These are phyloP conservation scores for Waitea zeae DNA, from an alignment of 1,284 basidiomycete species.

Conservation along the genomic window DNA sequence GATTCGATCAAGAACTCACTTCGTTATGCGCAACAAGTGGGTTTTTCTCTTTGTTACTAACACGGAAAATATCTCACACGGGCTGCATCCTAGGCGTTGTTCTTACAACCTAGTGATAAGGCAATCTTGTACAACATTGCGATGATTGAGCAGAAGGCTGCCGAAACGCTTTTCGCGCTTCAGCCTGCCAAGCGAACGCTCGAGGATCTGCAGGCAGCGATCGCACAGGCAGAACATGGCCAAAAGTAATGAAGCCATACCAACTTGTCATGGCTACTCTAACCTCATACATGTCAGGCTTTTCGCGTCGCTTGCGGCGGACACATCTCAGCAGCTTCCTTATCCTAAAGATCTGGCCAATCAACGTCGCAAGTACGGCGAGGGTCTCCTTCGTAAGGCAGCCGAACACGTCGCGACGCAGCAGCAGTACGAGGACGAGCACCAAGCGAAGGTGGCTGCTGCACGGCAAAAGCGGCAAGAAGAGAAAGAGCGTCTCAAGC, in stretches of 20 bases:
- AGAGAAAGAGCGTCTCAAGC: slow-evolving; percentile 42
- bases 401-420: slow-evolving; percentile 68
- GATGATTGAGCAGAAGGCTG: slow-evolving; percentile 90
- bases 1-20: slow-evolving; percentile 66
- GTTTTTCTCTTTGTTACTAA: slow-evolving; percentile 8
- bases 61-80: slow-evolving; percentile 2
- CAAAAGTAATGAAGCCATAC: too few relatives aligned
- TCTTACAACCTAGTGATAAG: slow-evolving; percentile 72
- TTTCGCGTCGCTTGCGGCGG: slow-evolving; percentile 67
- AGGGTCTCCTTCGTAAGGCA: slow-evolving; percentile 62
- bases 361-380: slow-evolving; percentile 77
- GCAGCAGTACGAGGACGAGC: slow-evolving; percentile 56
- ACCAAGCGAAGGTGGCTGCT: slow-evolving; percentile 54
- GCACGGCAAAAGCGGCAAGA: slow-evolving; percentile 53
- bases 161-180: slow-evolving; percentile 70
- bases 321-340: slow-evolving; percentile 53
- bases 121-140: slow-evolving; percentile 87
- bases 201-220: slow-evolving; percentile 60
- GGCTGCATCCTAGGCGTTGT: slow-evolving; percentile 52
- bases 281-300: slow-evolving; percentile 28
- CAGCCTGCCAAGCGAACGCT: slow-evolving; percentile 61
- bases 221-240: slow-evolving; percentile 74
- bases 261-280: too few relatives aligned
- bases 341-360: slow-evolving; percentile 79
- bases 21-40: slow-evolving; percentile 60